Conservation (phyloP, 176 grass and related monocot species). For the Cenchrus purpureus region DNA sequence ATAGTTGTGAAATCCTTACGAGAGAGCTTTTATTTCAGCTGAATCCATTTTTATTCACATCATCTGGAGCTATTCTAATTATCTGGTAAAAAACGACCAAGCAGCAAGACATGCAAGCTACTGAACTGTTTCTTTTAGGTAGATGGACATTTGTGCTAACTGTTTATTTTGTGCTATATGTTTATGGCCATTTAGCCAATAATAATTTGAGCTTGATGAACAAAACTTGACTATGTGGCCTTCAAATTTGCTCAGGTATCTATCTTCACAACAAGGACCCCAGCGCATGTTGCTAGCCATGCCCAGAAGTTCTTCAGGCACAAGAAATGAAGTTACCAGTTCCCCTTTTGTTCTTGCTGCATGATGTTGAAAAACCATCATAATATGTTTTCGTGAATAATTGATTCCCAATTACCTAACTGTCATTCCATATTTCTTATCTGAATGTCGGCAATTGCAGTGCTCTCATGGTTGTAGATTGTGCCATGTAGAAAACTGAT, state of each 20-base stretch:
- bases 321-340: no score
- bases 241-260: neutral
- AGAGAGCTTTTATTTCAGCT: neutral
- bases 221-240: constrained; percentile 4
- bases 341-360: no score
- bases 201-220: neutral
- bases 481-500: no score
- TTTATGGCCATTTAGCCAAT: neutral
- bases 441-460: no score
- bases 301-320: no score
- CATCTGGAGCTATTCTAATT: neutral
- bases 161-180: neutral
- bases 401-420: no score
- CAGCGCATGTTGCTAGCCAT: no score
- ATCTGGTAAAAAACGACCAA: neutral
- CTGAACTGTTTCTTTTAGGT: neutral
- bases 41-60: neutral
- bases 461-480: no score
- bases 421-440: no score
- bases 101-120: neutral
- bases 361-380: no score
- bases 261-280: no score
- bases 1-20: neutral
- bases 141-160: neutral
- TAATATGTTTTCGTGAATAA: no score